Conservation (phyloP, 2,329 filamentous ascomycete species). For the Didymella keratinophila region DNA sequence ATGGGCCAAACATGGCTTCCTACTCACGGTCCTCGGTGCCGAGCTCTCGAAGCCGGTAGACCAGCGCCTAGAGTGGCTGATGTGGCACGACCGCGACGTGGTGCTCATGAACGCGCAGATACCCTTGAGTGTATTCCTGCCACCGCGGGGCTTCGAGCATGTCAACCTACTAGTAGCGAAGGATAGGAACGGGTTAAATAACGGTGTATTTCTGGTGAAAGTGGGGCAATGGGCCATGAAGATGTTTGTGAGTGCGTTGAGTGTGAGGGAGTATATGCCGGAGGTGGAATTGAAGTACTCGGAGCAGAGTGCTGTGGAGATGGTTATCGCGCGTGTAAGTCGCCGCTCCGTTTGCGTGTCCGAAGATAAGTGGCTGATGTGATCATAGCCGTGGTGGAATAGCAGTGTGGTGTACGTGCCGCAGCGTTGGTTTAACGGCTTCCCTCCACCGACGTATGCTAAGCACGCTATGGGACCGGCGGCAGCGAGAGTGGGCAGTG, state of each 20-base stretch:
- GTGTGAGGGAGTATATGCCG: not conserved
- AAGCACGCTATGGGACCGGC: not conserved
- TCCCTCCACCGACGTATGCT: not conserved
- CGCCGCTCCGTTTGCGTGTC: no score
- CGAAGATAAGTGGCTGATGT: no score
- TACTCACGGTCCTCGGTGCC: no score
- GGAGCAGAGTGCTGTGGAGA: not conserved
- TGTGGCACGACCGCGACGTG: no score
- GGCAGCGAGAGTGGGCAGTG: not conserved
- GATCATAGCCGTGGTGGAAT: not conserved
- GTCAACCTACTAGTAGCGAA: not conserved
- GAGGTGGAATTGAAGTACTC: not conserved
- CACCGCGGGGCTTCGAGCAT: not conserved
- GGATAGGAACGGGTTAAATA: not conserved
- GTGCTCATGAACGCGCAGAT: not conserved
- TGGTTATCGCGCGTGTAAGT: not conserved
- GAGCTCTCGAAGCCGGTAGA: no score
- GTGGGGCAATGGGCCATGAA: not conserved
- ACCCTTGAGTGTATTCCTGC: not conserved
- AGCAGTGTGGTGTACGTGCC: not conserved
- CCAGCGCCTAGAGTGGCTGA: no score
- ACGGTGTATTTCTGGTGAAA: not conserved
- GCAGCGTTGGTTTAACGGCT: not conserved
- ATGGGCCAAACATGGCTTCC: not conserved
- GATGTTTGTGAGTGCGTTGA: not conserved